Evolutionary conservation across 2,329 filamentous ascomycete species (phyloP), one percentile per base, ranked within the genome.

Genomic region (Parastagonospora nodorum): DNA sequence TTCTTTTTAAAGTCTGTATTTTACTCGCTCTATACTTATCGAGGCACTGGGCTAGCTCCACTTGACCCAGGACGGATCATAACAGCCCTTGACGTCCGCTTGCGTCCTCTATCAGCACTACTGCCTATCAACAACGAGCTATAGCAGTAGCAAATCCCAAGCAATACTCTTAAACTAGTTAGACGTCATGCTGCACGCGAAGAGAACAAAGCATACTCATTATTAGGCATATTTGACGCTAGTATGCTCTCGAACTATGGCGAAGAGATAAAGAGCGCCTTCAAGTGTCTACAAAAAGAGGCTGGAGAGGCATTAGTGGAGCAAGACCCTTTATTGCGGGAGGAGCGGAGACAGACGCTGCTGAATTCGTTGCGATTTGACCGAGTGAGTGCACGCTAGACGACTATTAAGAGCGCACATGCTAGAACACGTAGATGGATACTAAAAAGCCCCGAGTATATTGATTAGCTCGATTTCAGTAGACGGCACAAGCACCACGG

Each of bases 351-450:
- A n/a, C 40, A 44, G n/a, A 44, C 2, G 0, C 43, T 75, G 19
- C 45, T 78, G 4, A 49, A 73, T 0, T 74, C 70, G 0, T 57
- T 79, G 0, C 45, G 52, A 14, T 80, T 78, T n/a, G 60, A 71
- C 0, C 65, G 77, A 29, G 73, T 78, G 0, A 67, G 77, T 48
- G 58, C 68, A 31, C 74, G 75, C 0, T 68, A 74, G 9, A 57
- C 55, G 2, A 72, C 43, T 0, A 75, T 81, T 38, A 73, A 68
- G 33, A 54, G 61, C 0, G 76, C 77, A 0, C 63, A 78, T 48
- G 49, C 53, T 0, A 67, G 63, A 15, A 77, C 77, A 0, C 80
- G 75, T 51, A 58, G 63, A 48, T 81, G 77, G 78, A 61, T 81
- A 0, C 51, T 77, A 0, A 49, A 65, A 1, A 63, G 59, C 30